These are phyloP conservation scores for Coleophoma cylindrospora DNA, from an alignment of 2,329 filamentous ascomycete genomes.

Conservation along the genomic window DNA sequence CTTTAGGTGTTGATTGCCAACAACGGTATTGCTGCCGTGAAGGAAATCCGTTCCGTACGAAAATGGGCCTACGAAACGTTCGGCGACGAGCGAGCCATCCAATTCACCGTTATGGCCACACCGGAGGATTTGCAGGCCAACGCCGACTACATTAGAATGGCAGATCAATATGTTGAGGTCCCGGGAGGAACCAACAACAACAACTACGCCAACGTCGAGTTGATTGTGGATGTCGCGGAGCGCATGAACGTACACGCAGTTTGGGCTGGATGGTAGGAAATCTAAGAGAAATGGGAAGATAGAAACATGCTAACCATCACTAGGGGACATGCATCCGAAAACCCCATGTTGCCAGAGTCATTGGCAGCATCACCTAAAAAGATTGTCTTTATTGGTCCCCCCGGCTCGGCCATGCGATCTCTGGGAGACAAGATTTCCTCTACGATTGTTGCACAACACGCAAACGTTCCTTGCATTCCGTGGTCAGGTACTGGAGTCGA, in stretches of 20 bases:
- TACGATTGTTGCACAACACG: slow-evolving; percentile 97
- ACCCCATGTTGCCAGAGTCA: slow-evolving; percentile 94
- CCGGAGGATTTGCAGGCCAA: slow-evolving; percentile 97
- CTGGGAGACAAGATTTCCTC: slow-evolving; percentile 99
- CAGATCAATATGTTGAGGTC: slow-evolving; percentile 98
- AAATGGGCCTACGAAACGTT: slow-evolving; percentile 99
- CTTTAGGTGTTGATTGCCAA: slow-evolving; percentile 92
- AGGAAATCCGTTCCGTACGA: slow-evolving; percentile 97
- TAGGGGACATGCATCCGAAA: slow-evolving; percentile 97
- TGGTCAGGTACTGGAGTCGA: slow-evolving; percentile 96
- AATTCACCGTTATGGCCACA: slow-evolving; percentile 99
- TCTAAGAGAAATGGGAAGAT: neutral
- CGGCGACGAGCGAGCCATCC: slow-evolving; percentile 94
- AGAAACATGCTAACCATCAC: slow-evolving; percentile 6
- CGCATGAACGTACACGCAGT: slow-evolving; percentile 98
- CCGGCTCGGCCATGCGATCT: slow-evolving; percentile 96
- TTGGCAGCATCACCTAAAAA: slow-evolving; percentile 95
- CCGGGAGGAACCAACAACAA: slow-evolving; percentile 99
- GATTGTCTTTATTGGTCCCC: slow-evolving; percentile 98
- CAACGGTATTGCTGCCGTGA: slow-evolving; percentile 99
- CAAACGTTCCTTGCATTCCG: slow-evolving; percentile 94
- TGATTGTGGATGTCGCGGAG: slow-evolving; percentile 98
- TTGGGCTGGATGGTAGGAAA: slow-evolving; percentile 90
- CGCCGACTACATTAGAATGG: slow-evolving; percentile 99
- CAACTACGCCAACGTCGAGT: slow-evolving; percentile 99